Evolutionary conservation across 192 early-diverging fungal species (phyloP).

Genomic region (Umbelopsis ramanniana): DNA sequence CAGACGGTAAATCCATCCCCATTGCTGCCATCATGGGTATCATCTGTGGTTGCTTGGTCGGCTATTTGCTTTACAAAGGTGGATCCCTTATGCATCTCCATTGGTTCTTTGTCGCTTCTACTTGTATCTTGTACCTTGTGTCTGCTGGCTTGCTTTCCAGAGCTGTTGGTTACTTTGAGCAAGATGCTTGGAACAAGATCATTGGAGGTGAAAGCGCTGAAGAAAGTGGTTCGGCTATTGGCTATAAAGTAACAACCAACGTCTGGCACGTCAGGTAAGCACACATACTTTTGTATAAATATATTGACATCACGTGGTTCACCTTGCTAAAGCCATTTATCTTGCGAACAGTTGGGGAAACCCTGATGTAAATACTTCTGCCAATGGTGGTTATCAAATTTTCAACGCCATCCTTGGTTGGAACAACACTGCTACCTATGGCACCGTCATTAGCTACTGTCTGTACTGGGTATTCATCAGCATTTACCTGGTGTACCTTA

Average conservation of each 20-base stretch:
- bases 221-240: conserved; percentile 48
- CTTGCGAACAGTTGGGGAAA: conserved; percentile 57
- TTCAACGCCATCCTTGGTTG: conserved; percentile 79
- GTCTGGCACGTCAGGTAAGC: conserved; percentile 32
- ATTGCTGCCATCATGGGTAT: conserved; percentile 79
- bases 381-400: conserved; percentile 64
- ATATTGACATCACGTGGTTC: conserved; percentile 10
- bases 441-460: conserved; percentile 76
- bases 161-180: conserved; percentile 68
- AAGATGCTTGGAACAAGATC: conserved; percentile 63
- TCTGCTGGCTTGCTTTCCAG: conserved; percentile 81
- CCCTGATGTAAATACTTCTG: conserved; percentile 48
- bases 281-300: conserved; percentile 26
- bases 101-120: conserved; percentile 79
- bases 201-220: conserved; percentile 72
- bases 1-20: conserved; percentile 72
- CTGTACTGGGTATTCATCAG: conserved; percentile 75
- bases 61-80: conserved; percentile 75
- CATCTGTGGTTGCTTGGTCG: conserved; percentile 67
- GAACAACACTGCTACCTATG: conserved; percentile 74
- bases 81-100: conserved; percentile 71
- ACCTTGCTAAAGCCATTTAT: not conserved
- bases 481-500: conserved; percentile 52
- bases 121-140: conserved; percentile 77
- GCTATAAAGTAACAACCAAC: conserved; percentile 37